Evolutionary conservation across 306 rosid species (phyloP), one percentile per base, ranked within the genome.

Genomic region (Prunus armeniaca): DNA sequence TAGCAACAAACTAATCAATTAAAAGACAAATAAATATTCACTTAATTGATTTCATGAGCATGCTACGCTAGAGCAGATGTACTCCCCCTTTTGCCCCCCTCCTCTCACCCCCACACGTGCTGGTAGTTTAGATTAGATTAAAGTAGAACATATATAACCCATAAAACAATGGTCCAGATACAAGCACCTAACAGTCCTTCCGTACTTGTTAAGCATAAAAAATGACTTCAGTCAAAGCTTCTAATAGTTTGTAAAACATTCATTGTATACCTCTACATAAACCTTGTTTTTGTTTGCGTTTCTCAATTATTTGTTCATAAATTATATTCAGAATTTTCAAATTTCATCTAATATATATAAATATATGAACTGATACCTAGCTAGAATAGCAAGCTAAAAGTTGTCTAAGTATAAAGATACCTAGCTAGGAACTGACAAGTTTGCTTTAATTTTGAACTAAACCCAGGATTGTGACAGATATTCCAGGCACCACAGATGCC

Each of bases 401-500:
- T 52, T 52, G 57, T 6, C 57, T 1, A 38, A 52, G 22, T 52
- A 25, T 17, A 61, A 12, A 38, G 43, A 38, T 38, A 38, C 43
- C 43, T 38, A 38, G 9, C 43, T 38, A 38, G 43, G 43, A 24
- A 24, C 65, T 28, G 24, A 63, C 45, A 13, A 34, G 47, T 38
- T 73, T 73, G 19, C 27, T n/a, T 67, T 58, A 13, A 25, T 34
- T 38, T 62, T n/a, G 62, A 75, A 62, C 69, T 82, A 54, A 28
- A 72, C 89, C 90, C 90, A 94, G 98, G 98, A 74, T 90, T 28
- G 97, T 94, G 83, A 86, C 97, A 30, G 98, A 94, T 83, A 94
- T 94, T 75, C 98, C 98, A 34, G 98, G 98, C 55, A 90, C 98
- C 22, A 94, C 98, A 68, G 96, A 92, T 73, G 93, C 89, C 80